Conservation (phyloP, 2,329 filamentous ascomycete species). For the Teratosphaeria viscida region DNA sequence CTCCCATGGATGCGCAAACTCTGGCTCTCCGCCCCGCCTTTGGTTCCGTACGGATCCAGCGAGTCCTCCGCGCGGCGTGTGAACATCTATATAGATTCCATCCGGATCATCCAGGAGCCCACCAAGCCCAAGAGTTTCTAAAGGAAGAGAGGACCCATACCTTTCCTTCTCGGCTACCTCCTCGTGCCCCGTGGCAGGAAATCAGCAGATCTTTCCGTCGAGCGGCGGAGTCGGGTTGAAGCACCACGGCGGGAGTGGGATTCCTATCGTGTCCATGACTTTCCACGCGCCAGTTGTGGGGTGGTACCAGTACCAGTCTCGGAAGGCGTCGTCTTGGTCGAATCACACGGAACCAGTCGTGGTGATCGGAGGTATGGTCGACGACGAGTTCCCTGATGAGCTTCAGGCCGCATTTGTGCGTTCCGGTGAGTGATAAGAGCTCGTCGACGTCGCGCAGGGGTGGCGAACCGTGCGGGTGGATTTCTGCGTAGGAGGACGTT, state of each 20-base stretch:
- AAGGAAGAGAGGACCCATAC: not conserved
- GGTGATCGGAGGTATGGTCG: slow-evolving; percentile 31
- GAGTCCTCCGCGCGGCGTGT: not conserved
- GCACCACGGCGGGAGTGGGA: not conserved
- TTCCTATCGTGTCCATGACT: not conserved
- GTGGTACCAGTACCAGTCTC: slow-evolving; percentile 56
- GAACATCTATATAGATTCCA: not conserved
- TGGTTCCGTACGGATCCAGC: not conserved
- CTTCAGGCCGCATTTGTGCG: slow-evolving; percentile 36
- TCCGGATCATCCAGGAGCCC: not conserved
- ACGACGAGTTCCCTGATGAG: slow-evolving; percentile 31
- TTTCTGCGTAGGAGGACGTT: slow-evolving; percentile 38
- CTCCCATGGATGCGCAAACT: not conserved
- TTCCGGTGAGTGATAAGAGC: slow-evolving; percentile 27
- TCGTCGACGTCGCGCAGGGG: slow-evolving; percentile 34
- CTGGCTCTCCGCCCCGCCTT: not conserved
- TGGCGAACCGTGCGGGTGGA: slow-evolving; percentile 37
- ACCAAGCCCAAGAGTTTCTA: not conserved
- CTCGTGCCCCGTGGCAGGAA: not conserved
- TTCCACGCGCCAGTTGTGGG: slow-evolving; percentile 59
- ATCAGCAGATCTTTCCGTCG: not conserved
- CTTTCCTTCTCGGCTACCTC: not conserved
- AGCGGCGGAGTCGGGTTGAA: not conserved
- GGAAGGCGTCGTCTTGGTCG: slow-evolving; percentile 42
- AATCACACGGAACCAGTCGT: slow-evolving; percentile 49